phyloP scores from a whole-genome alignment of 2,329 filamentous ascomycete genomes.

The Cladosporium austrohemisphaericum region DNA sequence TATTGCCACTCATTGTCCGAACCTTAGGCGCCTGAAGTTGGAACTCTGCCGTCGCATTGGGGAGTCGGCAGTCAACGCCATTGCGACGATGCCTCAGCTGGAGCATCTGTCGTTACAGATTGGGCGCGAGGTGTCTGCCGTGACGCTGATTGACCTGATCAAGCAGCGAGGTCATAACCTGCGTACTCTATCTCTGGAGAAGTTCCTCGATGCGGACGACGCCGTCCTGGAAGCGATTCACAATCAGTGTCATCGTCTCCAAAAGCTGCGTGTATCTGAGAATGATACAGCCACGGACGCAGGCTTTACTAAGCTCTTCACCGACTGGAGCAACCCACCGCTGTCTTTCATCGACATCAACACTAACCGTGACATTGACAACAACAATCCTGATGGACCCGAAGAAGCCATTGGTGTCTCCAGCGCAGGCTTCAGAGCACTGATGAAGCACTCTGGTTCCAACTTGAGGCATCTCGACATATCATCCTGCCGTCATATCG shows the following conservation, averaged over 20 bases:
- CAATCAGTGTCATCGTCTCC: slow-evolving; percentile 61
- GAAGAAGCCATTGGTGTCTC: slow-evolving; percentile 67
- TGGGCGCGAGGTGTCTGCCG: slow-evolving; percentile 53
- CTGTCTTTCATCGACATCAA: slow-evolving; percentile 70
- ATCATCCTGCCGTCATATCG: slow-evolving; percentile 81
- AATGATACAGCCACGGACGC: slow-evolving; percentile 72
- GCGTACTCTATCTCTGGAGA: slow-evolving; percentile 72
- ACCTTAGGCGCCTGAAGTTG: slow-evolving; percentile 72
- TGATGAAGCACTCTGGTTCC: slow-evolving; percentile 78
- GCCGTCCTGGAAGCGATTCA: slow-evolving; percentile 68
- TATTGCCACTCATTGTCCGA: slow-evolving; percentile 63
- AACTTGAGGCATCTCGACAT: slow-evolving; percentile 67
- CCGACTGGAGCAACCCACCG: slow-evolving; percentile 68
- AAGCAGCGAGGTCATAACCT: slow-evolving; percentile 60
- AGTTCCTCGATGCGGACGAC: slow-evolving; percentile 65
- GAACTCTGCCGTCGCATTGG: slow-evolving; percentile 73
- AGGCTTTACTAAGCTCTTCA: slow-evolving; percentile 70
- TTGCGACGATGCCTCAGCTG: slow-evolving; percentile 60
- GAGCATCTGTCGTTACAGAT: slow-evolving; percentile 73
- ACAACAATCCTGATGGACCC: slow-evolving; percentile 61
- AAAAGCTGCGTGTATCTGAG: slow-evolving; percentile 76
- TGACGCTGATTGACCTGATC: slow-evolving; percentile 60
- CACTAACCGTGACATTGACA: slow-evolving; percentile 73
- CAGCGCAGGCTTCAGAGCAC: slow-evolving; percentile 68
- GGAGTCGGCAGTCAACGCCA: slow-evolving; percentile 59